phyloP scores from a whole-genome alignment of 2,329 filamentous ascomycete genomes.

The Teratosphaeriaceae sp. region DNA sequence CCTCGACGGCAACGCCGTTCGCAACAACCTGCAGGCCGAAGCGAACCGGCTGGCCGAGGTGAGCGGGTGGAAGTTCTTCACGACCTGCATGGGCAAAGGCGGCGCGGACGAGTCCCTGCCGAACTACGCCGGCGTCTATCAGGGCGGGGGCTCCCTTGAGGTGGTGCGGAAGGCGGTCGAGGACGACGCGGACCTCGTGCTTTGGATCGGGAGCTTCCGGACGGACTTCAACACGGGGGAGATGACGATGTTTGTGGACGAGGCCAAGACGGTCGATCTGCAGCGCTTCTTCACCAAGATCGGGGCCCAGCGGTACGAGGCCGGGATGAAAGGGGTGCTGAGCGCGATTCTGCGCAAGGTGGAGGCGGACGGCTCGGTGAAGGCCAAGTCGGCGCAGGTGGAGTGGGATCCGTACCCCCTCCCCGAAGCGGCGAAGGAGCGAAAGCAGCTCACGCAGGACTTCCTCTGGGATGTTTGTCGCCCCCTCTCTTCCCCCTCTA shows the following conservation, averaged over 20 bases:
- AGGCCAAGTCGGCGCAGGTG: conserved; percentile 21
- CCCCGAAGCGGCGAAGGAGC: neutral
- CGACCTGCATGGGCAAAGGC: conserved; percentile 19
- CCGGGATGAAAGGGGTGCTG: conserved; percentile 59
- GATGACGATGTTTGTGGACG: conserved; percentile 23
- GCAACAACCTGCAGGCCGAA: conserved; percentile 11
- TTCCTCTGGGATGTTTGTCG: conserved; percentile 10
- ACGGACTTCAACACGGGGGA: conserved; percentile 25
- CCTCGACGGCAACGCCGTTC: conserved; percentile 17
- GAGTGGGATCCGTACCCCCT: conserved; percentile 41
- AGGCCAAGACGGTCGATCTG: conserved; percentile 25
- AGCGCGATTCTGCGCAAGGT: conserved; percentile 41
- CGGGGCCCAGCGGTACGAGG: conserved; percentile 64
- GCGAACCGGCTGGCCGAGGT: conserved; percentile 12
- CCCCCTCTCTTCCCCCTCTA: no score
- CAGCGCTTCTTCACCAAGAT: conserved; percentile 56
- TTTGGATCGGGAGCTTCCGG: conserved; percentile 15
- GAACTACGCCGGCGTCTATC: conserved; percentile 19
- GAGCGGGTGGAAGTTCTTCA: conserved; percentile 13
- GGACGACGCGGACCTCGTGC: conserved; percentile 12
- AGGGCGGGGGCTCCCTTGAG: conserved; percentile 16
- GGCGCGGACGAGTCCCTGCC: conserved; percentile 11
- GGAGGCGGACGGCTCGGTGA: neutral
- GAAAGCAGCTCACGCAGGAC: neutral
- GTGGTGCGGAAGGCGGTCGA: conserved; percentile 19